Percentiles rank a stretch among this genome's conserved stretches.
Evolutionary conservation across 352 stramenopile genomes (phyloP).

Genomic region (Phytophthora fragariaefolia): DNA sequence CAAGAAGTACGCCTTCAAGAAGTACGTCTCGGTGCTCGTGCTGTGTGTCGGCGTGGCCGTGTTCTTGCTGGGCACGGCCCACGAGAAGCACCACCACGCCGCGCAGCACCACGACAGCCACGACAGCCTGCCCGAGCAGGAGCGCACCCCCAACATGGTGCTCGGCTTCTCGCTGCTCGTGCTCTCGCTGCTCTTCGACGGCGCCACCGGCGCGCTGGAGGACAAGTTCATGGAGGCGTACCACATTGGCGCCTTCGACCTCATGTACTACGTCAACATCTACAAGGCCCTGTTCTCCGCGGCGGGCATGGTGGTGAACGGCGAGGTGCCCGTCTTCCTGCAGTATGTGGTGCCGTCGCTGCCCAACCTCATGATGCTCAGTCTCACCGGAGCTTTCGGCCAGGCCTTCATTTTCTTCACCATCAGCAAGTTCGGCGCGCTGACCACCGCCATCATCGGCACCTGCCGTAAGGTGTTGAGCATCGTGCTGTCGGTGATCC

Average conservation of each 20-base stretch:
- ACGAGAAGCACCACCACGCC: constrained; percentile 70
- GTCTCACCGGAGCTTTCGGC: constrained; percentile 74
- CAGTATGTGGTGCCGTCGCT: constrained; percentile 64
- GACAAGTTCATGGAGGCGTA: constrained; percentile 87
- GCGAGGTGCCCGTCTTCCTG: constrained; percentile 70
- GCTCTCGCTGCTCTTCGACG: constrained; percentile 81
- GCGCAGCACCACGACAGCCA: constrained; percentile 52
- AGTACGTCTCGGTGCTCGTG: constrained; percentile 82
- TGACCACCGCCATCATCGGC: constrained; percentile 87
- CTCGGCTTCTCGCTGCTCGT: constrained; percentile 72
- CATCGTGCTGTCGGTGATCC: constrained; percentile 84
- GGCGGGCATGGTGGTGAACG: constrained; percentile 73
- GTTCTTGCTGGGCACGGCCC: constrained; percentile 75
- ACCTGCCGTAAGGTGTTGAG: constrained; percentile 88
- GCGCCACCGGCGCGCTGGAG: constrained; percentile 78
- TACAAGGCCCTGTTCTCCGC: constrained; percentile 82
- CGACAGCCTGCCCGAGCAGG: constrained; percentile 47
- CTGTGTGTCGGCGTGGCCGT: constrained; percentile 77
- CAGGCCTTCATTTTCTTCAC: constrained; percentile 91
- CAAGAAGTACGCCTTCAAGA: constrained; percentile 83
- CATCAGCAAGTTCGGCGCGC: constrained; percentile 85
- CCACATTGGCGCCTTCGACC: constrained; percentile 82
- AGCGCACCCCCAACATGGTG: constrained; percentile 70
- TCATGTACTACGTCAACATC: constrained; percentile 90
- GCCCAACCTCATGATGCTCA: constrained; percentile 73